Percentiles rank a stretch among this genome's conserved stretches.
phyloP scores from a whole-genome alignment of 2,329 filamentous ascomycete genomes.

The Exophiala dermatitidis region DNA sequence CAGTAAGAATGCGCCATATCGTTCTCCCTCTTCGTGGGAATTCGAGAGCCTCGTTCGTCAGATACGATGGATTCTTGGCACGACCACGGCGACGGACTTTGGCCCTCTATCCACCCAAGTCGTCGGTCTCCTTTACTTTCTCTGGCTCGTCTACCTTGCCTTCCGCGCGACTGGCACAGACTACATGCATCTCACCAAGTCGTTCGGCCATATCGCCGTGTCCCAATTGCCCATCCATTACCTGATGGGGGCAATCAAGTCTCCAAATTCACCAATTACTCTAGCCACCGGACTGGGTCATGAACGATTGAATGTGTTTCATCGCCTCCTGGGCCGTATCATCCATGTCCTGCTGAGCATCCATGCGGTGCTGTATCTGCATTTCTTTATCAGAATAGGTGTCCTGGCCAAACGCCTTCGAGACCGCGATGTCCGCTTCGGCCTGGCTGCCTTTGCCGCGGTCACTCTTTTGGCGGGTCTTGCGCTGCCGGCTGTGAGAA shows the following conservation, averaged over 20 bases:
- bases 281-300: constrained; percentile 49
- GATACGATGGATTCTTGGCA: constrained; percentile 16
- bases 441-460: constrained; percentile 42
- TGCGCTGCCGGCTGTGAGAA: constrained; percentile 43
- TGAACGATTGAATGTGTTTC: constrained; percentile 49
- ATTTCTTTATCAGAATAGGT: constrained; percentile 48
- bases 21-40: not conserved
- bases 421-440: constrained; percentile 52
- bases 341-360: constrained; percentile 45
- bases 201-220: constrained; percentile 52
- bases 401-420: constrained; percentile 48
- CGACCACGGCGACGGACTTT: constrained; percentile 20
- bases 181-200: constrained; percentile 58
- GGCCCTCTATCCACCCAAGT: constrained; percentile 21
- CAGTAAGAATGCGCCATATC: not conserved
- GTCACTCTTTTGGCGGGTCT: constrained; percentile 44
- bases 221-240: constrained; percentile 56
- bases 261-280: constrained; percentile 39
- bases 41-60: constrained; percentile 7
- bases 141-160: constrained; percentile 23
- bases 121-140: constrained; percentile 15
- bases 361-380: constrained; percentile 51
- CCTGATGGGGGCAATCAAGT: constrained; percentile 41
- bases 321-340: constrained; percentile 52
- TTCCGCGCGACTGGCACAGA: constrained; percentile 33